Percentiles rank a stretch among this genome's conserved stretches.
Conservation (phyloP, 176 grass and related monocot species). For the Cymbopogon citratus region DNA sequence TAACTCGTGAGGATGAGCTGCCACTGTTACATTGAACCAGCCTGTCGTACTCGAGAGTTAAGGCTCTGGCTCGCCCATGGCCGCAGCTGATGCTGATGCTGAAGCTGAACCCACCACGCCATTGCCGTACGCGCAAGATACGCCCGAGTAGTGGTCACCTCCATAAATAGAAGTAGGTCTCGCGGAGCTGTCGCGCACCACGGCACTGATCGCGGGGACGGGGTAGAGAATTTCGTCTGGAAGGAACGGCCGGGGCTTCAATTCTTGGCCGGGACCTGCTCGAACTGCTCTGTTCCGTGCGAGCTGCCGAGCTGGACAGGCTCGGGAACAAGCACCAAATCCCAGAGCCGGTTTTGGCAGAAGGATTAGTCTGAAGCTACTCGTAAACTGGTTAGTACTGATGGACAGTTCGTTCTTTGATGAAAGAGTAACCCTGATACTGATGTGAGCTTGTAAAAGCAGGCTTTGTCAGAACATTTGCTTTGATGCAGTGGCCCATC, state of each 20-base stretch:
- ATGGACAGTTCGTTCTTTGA: background rate
- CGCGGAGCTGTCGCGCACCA: constrained; percentile 30
- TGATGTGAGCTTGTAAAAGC: background rate
- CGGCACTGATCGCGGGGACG: constrained; percentile 8
- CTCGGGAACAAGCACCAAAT: background rate
- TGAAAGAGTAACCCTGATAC: background rate
- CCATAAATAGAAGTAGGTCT: constrained; percentile 34
- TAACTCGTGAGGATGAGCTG: background rate
- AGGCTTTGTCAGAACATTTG: constrained; percentile 25
- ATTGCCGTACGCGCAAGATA: constrained; percentile 13
- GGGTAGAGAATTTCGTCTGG: constrained; percentile 18
- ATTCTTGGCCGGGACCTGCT: background rate
- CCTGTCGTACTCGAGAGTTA: constrained; percentile 19
- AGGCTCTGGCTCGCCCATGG: background rate
- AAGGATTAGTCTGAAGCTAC: constrained; percentile 2
- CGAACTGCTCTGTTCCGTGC: background rate
- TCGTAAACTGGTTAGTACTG: background rate
- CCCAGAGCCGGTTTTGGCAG: background rate
- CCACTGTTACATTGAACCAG: constrained; percentile 29
- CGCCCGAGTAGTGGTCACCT: background rate
- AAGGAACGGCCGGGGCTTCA: background rate
- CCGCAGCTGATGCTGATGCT: no score
- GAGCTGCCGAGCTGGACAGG: background rate
- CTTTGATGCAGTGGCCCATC: constrained; percentile 2
- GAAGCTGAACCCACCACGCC: background rate